Conservation (phyloP, 2,329 filamentous ascomycete genomes). For the Ascochyta lentis region DNA sequence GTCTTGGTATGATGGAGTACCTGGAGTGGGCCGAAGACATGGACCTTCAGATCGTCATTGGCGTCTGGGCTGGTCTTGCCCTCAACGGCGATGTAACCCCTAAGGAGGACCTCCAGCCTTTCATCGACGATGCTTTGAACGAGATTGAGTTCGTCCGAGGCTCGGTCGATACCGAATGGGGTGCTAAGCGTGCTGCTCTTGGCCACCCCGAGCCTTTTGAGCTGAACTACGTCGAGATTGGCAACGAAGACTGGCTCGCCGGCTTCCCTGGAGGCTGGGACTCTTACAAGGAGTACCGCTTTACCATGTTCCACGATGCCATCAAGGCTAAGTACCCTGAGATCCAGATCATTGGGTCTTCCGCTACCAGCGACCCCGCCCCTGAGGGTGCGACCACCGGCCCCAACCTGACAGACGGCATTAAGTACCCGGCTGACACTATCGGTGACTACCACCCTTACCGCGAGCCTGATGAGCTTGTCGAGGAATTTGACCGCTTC, state of each 20-base stretch:
- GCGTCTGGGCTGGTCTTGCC: conserved; percentile 54
- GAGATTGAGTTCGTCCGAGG: conserved; percentile 48
- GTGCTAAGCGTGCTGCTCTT: conserved; percentile 44
- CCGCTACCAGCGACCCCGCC: conserved; percentile 39
- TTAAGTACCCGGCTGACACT: conserved; percentile 27
- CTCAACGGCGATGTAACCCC: conserved; percentile 50
- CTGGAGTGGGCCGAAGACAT: conserved; percentile 58
- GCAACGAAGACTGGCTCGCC: conserved; percentile 50
- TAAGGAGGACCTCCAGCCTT: conserved; percentile 47
- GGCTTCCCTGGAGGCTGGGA: conserved; percentile 37
- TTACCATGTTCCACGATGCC: conserved; percentile 42
- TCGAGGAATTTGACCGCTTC: conserved; percentile 51
- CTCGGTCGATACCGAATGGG: conserved; percentile 39
- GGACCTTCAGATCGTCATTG: conserved; percentile 51
- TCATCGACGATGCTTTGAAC: conserved; percentile 49
- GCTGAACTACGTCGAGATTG: conserved; percentile 49
- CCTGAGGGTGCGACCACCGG: conserved; percentile 41
- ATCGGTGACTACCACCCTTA: conserved; percentile 54
- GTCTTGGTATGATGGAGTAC: conserved; percentile 57
- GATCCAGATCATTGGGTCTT: conserved; percentile 46
- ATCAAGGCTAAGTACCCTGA: conserved; percentile 45
- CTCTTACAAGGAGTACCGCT: conserved; percentile 43
- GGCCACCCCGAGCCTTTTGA: conserved; percentile 47
- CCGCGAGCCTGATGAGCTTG: conserved; percentile 52
- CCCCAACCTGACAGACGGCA: conserved; percentile 37